A percentile compares a stretch with the other conserved stretches of the same genome.
Conservation (phyloP, 768 basidiomycete genomes). For the Tephrocybe sp. region DNA sequence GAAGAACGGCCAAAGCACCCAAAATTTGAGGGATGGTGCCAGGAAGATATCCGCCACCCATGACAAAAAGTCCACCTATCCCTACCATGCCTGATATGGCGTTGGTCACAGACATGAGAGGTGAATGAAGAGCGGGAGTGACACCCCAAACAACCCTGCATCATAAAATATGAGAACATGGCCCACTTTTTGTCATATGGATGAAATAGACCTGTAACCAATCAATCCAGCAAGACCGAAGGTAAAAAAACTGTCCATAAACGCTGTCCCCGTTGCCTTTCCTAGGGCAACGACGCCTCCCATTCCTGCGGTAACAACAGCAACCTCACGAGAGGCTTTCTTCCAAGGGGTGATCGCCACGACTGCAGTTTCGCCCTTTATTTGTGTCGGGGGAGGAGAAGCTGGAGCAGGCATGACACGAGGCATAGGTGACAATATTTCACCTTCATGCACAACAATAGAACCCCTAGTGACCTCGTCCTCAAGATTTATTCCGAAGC, state of each 20-base stretch:
- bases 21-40: conserved; percentile 77
- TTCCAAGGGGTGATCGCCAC: conserved; percentile 83
- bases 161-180: conserved; percentile 1
- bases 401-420: conserved; percentile 65
- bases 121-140: conserved; percentile 83
- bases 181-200: background rate
- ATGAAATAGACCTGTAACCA: conserved; percentile 49
- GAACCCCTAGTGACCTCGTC: conserved; percentile 87
- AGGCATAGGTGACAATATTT: conserved; percentile 62
- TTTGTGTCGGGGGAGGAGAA: conserved; percentile 46
- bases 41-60: conserved; percentile 86
- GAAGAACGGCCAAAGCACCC: conserved; percentile 79
- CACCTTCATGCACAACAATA: conserved; percentile 68
- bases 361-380: conserved; percentile 43
- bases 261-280: conserved; percentile 74
- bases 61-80: conserved; percentile 77
- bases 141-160: conserved; percentile 85
- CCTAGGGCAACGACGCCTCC: conserved; percentile 70
- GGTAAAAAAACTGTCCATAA: conserved; percentile 88
- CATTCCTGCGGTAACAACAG: conserved; percentile 73
- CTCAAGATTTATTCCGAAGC: conserved; percentile 64
- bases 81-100: conserved; percentile 71
- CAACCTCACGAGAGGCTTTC: conserved; percentile 73
- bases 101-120: conserved; percentile 89
- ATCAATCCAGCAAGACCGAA: conserved; percentile 85